A percentile compares a stretch with the other conserved stretches of the same genome.
Evolutionary conservation across 169 alveolate genomes (phyloP).

Genomic region (Eimeria tenella): DNA sequence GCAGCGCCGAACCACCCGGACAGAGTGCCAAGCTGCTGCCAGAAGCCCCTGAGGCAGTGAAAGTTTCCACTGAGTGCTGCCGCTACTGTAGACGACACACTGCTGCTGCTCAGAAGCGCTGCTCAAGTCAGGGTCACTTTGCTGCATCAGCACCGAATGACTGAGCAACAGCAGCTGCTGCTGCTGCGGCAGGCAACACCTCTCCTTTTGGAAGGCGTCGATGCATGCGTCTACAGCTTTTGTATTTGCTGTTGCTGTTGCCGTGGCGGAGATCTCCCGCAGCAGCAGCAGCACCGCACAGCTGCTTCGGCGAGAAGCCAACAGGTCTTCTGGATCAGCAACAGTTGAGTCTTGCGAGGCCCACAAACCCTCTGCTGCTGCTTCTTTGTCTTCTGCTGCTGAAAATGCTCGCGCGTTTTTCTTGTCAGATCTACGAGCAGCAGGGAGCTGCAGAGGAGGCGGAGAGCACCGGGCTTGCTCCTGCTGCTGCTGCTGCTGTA

Average conservation of each 20-base stretch:
- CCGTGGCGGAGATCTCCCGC: not conserved
- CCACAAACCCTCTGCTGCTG: slow-evolving; percentile 11
- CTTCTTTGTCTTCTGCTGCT: not conserved
- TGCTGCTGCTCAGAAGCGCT: not conserved
- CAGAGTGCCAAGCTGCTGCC: slow-evolving; percentile 33
- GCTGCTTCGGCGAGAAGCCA: slow-evolving; percentile 39
- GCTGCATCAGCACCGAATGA: not conserved
- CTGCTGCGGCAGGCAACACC: not conserved
- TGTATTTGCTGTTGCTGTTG: slow-evolving; percentile 13
- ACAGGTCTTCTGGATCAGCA: slow-evolving; percentile 2
- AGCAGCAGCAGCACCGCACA: slow-evolving; percentile 26
- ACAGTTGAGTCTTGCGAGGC: slow-evolving; percentile 25
- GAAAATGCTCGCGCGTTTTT: not conserved
- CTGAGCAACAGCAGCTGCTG: slow-evolving; percentile 27
- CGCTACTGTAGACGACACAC: not conserved
- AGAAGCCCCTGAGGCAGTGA: slow-evolving; percentile 10
- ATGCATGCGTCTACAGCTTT: not conserved
- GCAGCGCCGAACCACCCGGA: slow-evolving; percentile 1
- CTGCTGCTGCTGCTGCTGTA: slow-evolving; percentile 32
- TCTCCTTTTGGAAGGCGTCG: not conserved
- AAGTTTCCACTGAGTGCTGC: slow-evolving; percentile 30
- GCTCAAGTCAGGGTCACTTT: not conserved
- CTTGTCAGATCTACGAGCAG: not conserved
- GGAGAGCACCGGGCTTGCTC: not conserved
- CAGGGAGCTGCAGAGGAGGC: not conserved